phyloP scores from a whole-genome alignment of 352 stramenopile genomes.

The Phytopythium helicoides region DNA sequence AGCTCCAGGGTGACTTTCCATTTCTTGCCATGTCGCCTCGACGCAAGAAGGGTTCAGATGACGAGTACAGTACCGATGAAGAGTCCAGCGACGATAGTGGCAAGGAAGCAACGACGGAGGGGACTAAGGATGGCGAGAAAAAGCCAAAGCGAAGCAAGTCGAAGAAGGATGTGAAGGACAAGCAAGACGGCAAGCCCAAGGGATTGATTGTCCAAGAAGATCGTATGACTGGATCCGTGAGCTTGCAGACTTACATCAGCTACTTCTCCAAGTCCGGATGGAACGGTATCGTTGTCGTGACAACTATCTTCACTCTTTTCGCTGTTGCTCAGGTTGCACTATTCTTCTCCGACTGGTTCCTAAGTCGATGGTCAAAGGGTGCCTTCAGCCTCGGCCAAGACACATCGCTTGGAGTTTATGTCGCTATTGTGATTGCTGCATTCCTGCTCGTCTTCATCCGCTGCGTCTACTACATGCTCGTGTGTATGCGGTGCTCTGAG shows the following conservation, averaged over 20 bases:
- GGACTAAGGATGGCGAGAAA: too few relatives aligned
- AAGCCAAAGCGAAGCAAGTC: too few relatives aligned
- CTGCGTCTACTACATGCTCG: conserved; percentile 17
- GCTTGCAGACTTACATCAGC: too few relatives aligned
- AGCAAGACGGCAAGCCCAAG: too few relatives aligned
- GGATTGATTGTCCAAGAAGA: too few relatives aligned
- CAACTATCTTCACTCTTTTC: conserved; percentile 31
- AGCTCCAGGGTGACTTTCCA: conserved; percentile 40
- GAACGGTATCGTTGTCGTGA: conserved; percentile 31
- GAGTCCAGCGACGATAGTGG: too few relatives aligned
- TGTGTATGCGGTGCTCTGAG: conserved; percentile 17
- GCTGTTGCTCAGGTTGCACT: too few relatives aligned
- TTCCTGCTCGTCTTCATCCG: conserved; percentile 21
- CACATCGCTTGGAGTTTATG: conserved; percentile 36
- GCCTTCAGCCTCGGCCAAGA: conserved; percentile 27
- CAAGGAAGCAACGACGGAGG: too few relatives aligned
- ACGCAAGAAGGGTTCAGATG: not conserved
- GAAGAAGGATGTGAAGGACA: too few relatives aligned
- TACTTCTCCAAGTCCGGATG: too few relatives aligned
- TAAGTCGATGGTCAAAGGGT: conserved; percentile 45
- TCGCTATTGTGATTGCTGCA: conserved; percentile 26
- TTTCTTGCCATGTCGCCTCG: too few relatives aligned
- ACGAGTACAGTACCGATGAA: not conserved
- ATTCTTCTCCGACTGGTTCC: conserved; percentile 55
- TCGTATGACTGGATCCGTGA: too few relatives aligned